Evolutionary conservation across 768 basidiomycete genomes (phyloP).

Genomic region (Chlorophyllum brunneum): DNA sequence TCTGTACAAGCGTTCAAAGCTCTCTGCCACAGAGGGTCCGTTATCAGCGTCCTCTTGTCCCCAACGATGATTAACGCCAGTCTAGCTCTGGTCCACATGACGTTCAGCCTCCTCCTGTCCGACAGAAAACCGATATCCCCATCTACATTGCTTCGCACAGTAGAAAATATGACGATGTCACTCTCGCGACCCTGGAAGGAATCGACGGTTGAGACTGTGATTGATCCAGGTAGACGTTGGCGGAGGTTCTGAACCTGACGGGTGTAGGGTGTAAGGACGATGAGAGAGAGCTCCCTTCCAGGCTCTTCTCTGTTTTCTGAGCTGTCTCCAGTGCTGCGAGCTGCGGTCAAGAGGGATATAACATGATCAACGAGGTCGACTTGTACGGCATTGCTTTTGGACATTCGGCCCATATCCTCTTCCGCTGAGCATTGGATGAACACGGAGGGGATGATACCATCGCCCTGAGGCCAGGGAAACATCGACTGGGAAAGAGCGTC

Average conservation of each 20-base stretch:
- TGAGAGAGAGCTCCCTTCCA: constrained; percentile 29
- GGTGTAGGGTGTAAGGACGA: constrained; percentile 57
- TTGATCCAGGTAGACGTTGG: constrained; percentile 31
- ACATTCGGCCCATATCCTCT: constrained; percentile 55
- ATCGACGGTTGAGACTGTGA: constrained; percentile 48
- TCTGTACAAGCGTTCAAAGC: constrained; percentile 41
- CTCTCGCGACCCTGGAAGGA: constrained; percentile 68
- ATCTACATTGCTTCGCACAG: constrained; percentile 56
- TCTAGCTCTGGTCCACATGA: constrained; percentile 67
- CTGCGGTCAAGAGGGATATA: constrained; percentile 34
- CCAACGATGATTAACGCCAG: constrained; percentile 60
- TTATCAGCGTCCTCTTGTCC: constrained; percentile 45
- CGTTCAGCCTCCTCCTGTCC: constrained; percentile 57
- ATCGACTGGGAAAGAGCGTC: constrained; percentile 31
- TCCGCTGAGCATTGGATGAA: constrained; percentile 56
- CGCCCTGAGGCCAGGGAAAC: constrained; percentile 56
- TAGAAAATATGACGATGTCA: constrained; percentile 63
- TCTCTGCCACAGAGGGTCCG: constrained; percentile 46
- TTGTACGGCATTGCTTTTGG: constrained; percentile 61
- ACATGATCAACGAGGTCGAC: constrained; percentile 48
- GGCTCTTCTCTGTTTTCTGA: constrained; percentile 13
- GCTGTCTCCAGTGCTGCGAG: too few species aligned
- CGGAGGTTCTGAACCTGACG: constrained; percentile 51
- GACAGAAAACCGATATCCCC: constrained; percentile 65
- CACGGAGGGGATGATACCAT: constrained; percentile 45